Percentiles rank a stretch among this genome's conserved stretches.
phyloP scores from a whole-genome alignment of 1,284 basidiomycete species.

The Cutaneotrichosporon sp. region DNA sequence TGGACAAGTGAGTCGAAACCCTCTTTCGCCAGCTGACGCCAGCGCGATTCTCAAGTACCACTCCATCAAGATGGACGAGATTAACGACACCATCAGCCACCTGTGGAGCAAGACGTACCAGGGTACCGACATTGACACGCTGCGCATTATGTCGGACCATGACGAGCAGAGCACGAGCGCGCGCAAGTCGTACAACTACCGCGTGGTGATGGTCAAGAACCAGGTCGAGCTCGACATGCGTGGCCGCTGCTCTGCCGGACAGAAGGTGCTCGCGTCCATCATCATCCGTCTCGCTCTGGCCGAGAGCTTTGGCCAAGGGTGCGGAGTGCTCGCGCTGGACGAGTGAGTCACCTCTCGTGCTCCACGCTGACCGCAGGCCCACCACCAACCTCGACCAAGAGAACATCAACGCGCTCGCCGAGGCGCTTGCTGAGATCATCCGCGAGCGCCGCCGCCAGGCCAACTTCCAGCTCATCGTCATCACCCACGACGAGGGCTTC shows the following conservation, averaged over 20 bases:
- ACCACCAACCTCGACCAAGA: slow-evolving; percentile 97
- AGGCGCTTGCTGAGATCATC: slow-evolving; percentile 90
- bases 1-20: slow-evolving; percentile 75
- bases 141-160: slow-evolving; percentile 90
- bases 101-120: slow-evolving; percentile 99
- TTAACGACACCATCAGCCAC: slow-evolving; percentile 94
- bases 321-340: slow-evolving; percentile 94
- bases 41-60: slow-evolving; percentile 99
- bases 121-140: slow-evolving; percentile 99
- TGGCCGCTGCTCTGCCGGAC: slow-evolving; percentile 95
- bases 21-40: slow-evolving; percentile 7
- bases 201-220: slow-evolving; percentile 98
- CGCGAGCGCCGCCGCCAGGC: slow-evolving; percentile 82
- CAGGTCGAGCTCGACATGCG: slow-evolving; percentile 99
- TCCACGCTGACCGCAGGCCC: slow-evolving; percentile 55
- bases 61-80: slow-evolving; percentile 98
- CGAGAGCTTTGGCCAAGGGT: slow-evolving; percentile 96
- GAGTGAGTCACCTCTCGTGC: slow-evolving; percentile 56
- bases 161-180: slow-evolving; percentile 70
- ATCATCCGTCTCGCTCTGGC: slow-evolving; percentile 97
- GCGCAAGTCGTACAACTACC: slow-evolving; percentile 96
- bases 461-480: slow-evolving; percentile 97
- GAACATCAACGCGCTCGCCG: slow-evolving; percentile 92
- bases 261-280: slow-evolving; percentile 99
- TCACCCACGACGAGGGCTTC: slow-evolving; percentile 84